Percentiles rank a stretch among this genome's conserved stretches.
phyloP scores from a whole-genome alignment of 441 rosid genomes.

The Omphalea diandra region DNA sequence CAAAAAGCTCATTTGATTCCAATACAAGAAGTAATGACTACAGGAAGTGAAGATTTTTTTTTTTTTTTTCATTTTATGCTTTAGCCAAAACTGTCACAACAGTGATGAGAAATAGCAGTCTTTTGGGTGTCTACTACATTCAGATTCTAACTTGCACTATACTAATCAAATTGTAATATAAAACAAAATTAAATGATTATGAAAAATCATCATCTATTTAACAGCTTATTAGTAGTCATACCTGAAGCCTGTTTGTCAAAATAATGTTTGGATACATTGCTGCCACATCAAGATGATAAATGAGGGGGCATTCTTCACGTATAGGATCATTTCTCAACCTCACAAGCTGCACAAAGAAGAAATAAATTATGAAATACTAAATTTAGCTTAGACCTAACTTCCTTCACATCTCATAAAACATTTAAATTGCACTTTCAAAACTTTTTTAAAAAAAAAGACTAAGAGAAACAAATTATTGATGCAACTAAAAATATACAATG shows the following conservation, averaged over 20 bases:
- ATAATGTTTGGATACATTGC: slow-evolving; percentile 99
- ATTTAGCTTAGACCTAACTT: not conserved
- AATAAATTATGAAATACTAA: slow-evolving; percentile 13
- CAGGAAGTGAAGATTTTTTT: not conserved
- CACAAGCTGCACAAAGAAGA: slow-evolving; percentile 64
- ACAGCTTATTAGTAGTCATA: slow-evolving; percentile 31
- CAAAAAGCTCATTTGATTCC: not conserved
- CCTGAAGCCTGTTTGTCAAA: slow-evolving; percentile 99
- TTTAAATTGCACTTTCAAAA: slow-evolving; percentile 2
- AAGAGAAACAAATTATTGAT: slow-evolving; percentile 6
- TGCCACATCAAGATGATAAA: slow-evolving; percentile 99
- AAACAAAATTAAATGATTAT: slow-evolving; percentile 12
- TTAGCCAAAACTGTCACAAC: not conserved
- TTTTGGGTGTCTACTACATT: not conserved
- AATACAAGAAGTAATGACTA: not conserved
- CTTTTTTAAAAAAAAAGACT: not conserved
- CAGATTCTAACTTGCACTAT: not conserved
- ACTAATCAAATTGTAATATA: slow-evolving; percentile 1
- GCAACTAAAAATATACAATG: not conserved
- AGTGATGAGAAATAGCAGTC: not conserved
- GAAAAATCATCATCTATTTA: not conserved
- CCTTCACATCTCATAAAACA: slow-evolving; percentile 8
- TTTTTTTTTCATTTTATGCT: not conserved
- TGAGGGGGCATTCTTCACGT: slow-evolving; percentile 94
- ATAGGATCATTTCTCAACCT: slow-evolving; percentile 75